Evolutionary conservation across 129 eudicot species (phyloP).

Genomic region (Ambrosia trifida): DNA sequence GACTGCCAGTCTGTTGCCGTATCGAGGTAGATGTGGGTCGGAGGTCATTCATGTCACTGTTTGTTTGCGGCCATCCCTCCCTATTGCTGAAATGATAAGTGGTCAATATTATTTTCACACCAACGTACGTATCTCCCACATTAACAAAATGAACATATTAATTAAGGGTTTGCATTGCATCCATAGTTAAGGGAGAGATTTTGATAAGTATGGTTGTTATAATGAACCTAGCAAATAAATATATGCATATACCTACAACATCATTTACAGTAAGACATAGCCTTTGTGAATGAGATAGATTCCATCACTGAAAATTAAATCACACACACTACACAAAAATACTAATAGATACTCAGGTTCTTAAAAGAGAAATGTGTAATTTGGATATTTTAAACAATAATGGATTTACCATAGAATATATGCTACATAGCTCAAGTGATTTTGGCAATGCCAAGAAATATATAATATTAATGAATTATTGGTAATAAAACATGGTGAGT

Average conservation of each 20-base stretch:
- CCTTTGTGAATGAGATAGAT: background rate
- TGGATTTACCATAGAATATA: background rate
- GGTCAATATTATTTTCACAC: constrained; percentile 1
- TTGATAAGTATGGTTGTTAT: background rate
- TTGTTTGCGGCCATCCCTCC: constrained; percentile 59
- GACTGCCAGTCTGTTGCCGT: constrained; percentile 41
- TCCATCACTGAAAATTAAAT: background rate
- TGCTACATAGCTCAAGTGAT: background rate
- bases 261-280: background rate
- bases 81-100: constrained; percentile 48
- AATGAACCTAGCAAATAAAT: background rate
- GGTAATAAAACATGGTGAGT: background rate
- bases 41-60: constrained; percentile 45
- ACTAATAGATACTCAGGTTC: background rate
- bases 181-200: background rate
- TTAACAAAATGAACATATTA: background rate
- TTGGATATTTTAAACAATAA: background rate
- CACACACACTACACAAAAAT: background rate
- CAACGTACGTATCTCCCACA: background rate
- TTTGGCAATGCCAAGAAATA: background rate
- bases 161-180: background rate
- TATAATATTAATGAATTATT: background rate
- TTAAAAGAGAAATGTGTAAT: background rate
- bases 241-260: background rate
- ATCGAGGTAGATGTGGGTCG: constrained; percentile 49